These are phyloP conservation scores for Yamadazyma takamatsuzukensis DNA, from an alignment of 805 yeast genomes.

Conservation along the genomic window DNA sequence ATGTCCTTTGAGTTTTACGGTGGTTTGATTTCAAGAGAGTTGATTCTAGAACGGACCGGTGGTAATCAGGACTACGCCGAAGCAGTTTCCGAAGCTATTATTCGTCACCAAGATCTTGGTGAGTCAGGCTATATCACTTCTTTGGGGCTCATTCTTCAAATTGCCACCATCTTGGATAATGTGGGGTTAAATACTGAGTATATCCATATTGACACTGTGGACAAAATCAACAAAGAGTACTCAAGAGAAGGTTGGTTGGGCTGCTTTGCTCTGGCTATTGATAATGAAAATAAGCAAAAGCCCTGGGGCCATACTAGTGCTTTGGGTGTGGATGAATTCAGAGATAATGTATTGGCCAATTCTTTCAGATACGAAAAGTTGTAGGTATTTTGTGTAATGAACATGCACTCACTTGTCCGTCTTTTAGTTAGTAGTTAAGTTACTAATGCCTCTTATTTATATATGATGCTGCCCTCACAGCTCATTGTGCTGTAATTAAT, in stretches of 20 bases:
- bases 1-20: conserved; percentile 34
- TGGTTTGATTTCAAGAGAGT: conserved; percentile 24
- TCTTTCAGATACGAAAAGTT: conserved; percentile 18
- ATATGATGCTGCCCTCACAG: background rate
- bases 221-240: conserved; percentile 20
- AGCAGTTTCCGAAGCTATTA: conserved; percentile 32
- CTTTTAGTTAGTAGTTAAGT: background rate
- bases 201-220: conserved; percentile 25
- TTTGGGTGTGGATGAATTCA: conserved; percentile 25
- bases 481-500: no score
- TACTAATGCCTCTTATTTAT: background rate
- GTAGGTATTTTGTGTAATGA: conserved; percentile 1
- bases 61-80: conserved; percentile 27
- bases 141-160: conserved; percentile 28
- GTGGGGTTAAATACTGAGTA: conserved; percentile 25
- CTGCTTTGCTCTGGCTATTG: conserved; percentile 30
- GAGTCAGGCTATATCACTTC: conserved; percentile 28
- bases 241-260: conserved; percentile 26
- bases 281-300: conserved; percentile 24
- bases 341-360: conserved; percentile 24
- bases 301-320: conserved; percentile 38
- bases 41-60: conserved; percentile 18
- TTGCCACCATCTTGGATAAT: conserved; percentile 31
- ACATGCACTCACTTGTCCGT: background rate
- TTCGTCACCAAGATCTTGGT: conserved; percentile 34